Evolutionary conservation across 2,329 filamentous ascomycete species (phyloP), one percentile per base, ranked within the genome.

Genomic region (Calonectria montana): DNA sequence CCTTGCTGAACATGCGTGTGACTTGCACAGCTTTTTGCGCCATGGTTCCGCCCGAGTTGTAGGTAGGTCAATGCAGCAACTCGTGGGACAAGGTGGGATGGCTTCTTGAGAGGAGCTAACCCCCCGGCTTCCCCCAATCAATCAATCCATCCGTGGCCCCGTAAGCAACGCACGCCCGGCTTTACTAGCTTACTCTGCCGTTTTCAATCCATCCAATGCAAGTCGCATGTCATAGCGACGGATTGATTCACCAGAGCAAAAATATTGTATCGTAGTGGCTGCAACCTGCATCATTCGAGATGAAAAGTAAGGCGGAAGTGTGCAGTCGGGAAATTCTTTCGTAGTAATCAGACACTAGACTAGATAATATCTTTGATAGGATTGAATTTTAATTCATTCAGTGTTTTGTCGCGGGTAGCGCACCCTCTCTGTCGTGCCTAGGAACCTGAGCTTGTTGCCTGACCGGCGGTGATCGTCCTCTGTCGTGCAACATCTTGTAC

Each of bases 231-330:
- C 53, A 59, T 35, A 59, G 29, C 16, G 39, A 37, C 29, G 25
- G 29, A 41, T 15, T 62, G 57, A 62, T 62, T 62, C 57, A 62
- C n/a, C 6, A 39, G 18, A 10, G 57, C 57, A 27, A 45, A 31
- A 23, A 12, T n/a, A 29, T 29, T 39, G 15, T 23, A 29, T 6
- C 8, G 57, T 61, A 23, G 39, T 62, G 57, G 57, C 29, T 62
- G 35, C 55, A 61, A 39, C 15, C 41, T 12, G 39, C 16, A 45
- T 27, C 27, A 12, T n/a, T 13, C 37, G n/a, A n/a, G 18, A 39
- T 25, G 57, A 21, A 62, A 62, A 43, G 27, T 18, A 31, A 27
- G 57, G 57, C 57, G 37, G 39, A 62, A 62, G 57, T 62, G 57
- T 25, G 39, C 37, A n/a, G 21, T 31, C 53, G 31, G 53, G 53